Evolutionary conservation across 2,329 filamentous ascomycete genomes (phyloP), one percentile per base, ranked within the genome.

Genomic region (Torrubiella hemipterigena): DNA sequence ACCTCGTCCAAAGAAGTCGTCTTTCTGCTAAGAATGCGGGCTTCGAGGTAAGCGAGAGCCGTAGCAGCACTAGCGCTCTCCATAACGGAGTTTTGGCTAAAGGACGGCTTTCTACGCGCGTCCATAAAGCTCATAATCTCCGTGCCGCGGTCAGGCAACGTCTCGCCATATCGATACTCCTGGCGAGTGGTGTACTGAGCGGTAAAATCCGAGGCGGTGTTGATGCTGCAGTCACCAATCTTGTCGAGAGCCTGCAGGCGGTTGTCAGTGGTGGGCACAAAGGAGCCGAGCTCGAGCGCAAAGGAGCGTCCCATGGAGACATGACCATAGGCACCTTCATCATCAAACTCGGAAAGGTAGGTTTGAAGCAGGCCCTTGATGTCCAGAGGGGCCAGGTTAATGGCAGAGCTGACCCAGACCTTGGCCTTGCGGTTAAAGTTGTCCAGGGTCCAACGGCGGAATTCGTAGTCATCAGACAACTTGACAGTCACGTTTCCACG

Each of bases 101-200:
- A 67, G 4, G 71, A 68, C 32, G 65, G 45, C 40, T 65, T 59
- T 29, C 63, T 62, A 39, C 67, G 67, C 30, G 69, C 50, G 12
- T 66, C 65, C 64, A 76, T 69, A 35, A 71, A 67, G 27, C 65
- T 68, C 30, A 80, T 58, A 60, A 80, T 71, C 47, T 81, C 75
- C 36, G 69, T 65, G 36, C 78, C 75, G 38, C 77, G 73, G 36
- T 81, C 77, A 2, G 78, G 74, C 22, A 81, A 60, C 3, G 75
- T 71, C 50, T 94, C 85, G 9, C 85, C 76, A 48, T 89, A 89
- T 34, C 87, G 77, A 54, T 98, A 98, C 49, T 94, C 87, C 51
- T 98, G 93, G 22, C 91, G 81, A 17, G 86, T 93, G 4, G 89
- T 96, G 52, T 98, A 98, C 49, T 98, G 89, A 2, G 91, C 86